These are phyloP conservation scores for Kurtzmaniella cleridarum DNA, from an alignment of 805 yeast genomes.

Conservation along the genomic window DNA sequence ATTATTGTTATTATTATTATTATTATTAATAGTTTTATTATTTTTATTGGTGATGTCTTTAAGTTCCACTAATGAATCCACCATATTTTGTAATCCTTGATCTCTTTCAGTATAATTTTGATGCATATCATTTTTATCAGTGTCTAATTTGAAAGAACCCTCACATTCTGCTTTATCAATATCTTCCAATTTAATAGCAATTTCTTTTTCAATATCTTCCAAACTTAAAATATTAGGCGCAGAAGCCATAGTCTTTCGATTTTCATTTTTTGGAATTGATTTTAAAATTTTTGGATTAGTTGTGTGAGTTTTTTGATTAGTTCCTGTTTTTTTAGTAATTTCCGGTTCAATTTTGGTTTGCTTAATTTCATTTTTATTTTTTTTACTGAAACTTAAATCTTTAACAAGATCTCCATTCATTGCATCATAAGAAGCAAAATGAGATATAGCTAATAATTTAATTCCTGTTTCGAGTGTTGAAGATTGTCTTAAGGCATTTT, in stretches of 20 bases:
- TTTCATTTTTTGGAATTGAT: no score
- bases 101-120: slow-evolving; percentile 6
- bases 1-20: no score
- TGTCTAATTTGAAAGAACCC: slow-evolving; percentile 4
- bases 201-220: neutral
- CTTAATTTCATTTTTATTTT: neutral
- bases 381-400: neutral
- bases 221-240: neutral
- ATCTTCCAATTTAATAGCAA: neutral
- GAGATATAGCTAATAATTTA: slow-evolving; percentile 13
- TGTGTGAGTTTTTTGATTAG: no score
- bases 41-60: no score
- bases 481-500: slow-evolving; percentile 21
- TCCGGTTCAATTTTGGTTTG: neutral
- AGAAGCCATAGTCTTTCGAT: neutral
- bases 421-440: neutral
- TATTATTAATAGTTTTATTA: no score
- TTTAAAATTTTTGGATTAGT: no score
- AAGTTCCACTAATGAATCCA: slow-evolving; percentile 11
- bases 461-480: slow-evolving; percentile 21
- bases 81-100: slow-evolving; percentile 13
- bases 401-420: slow-evolving; percentile 1
- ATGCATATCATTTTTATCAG: slow-evolving; percentile 4
- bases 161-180: neutral
- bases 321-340: neutral